Percentiles rank a stretch among this genome's conserved stretches.
Evolutionary conservation across 164 flowering plant genomes (phyloP).

Genomic region (Tetrastigma voinierianum): DNA sequence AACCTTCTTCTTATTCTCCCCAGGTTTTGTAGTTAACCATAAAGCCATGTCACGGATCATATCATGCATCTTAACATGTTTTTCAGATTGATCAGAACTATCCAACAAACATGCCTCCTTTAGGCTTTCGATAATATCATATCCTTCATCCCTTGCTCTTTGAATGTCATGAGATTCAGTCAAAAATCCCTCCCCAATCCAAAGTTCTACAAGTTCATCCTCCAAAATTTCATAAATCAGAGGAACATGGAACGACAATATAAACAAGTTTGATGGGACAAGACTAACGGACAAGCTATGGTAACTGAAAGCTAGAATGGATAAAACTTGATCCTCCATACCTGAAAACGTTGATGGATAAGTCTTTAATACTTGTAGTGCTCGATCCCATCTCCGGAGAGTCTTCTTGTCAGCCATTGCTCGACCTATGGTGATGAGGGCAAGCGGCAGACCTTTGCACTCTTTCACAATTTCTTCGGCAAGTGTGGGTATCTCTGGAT

Average conservation of each 20-base stretch:
- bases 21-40: too few relatives aligned
- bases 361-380: neutral
- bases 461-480: constrained; percentile 1
- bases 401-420: constrained; percentile 15
- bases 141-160: too few relatives aligned
- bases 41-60: too few relatives aligned
- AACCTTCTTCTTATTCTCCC: too few relatives aligned
- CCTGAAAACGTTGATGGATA: constrained; percentile 10
- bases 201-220: constrained; percentile 1
- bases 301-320: constrained; percentile 9
- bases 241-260: constrained; percentile 12
- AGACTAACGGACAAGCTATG: constrained; percentile 4
- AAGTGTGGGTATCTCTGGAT: constrained; percentile 1
- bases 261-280: constrained; percentile 7
- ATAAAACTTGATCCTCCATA: neutral
- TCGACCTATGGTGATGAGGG: constrained; percentile 10
- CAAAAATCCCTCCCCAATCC: too few relatives aligned
- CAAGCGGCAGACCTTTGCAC: constrained; percentile 21
- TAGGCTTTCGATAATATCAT: too few relatives aligned
- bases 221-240: neutral
- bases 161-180: too few relatives aligned
- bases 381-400: constrained; percentile 11
- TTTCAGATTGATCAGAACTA: too few relatives aligned
- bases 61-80: too few relatives aligned
- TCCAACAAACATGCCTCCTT: too few relatives aligned